Evolutionary conservation across 2,329 filamentous ascomycete genomes (phyloP), one percentile per base, ranked within the genome.

Genomic region (Periconia sp.): DNA sequence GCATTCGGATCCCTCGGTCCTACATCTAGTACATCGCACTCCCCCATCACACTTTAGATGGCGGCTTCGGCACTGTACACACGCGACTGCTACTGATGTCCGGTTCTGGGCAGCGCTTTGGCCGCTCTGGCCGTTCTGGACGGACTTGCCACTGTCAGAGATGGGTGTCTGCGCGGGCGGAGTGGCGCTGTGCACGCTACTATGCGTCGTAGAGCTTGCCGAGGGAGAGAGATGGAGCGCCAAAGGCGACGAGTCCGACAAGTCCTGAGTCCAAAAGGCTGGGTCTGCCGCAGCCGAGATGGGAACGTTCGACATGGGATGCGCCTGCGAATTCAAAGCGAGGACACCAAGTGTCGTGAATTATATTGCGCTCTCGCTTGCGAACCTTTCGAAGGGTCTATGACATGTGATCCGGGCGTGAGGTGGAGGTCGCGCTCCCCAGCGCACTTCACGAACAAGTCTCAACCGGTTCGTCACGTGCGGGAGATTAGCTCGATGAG

Each of bases 31-130:
- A 34, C 68, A 71, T 4, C 78, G 76, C 12, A 73, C 70, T 21
- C 71, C 71, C 10, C 74, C 78, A 54, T 80, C 77, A 56, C 79
- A 82, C 52, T 79, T 80, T 24, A 80, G 59, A 57, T 81, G 79
- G 23, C 76, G 68, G 16, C 68, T 74, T 15, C 78, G 72, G 45
- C 79, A 81, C 19, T 74, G 73, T 8, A 79, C 72, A 55, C 78
- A 82, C 11, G 79, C 79, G 48, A 71, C 64, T 13, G 69, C 62
- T 28, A 72, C 66, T 26, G 68, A 68, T 4, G 65, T 61, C 43
- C 66, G 59, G n/a, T 55, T 32, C 21, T 60, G 52, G 26, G 54
- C 46, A 34, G 42, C 43, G 31, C 31, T 48, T 26, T 52, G 41
- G 32, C 49, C 41, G 43, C 55, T 61, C 36, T 61, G 59, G 33